Conservation (phyloP, 2,329 filamentous ascomycete genomes). For the Didymella lethalis region DNA sequence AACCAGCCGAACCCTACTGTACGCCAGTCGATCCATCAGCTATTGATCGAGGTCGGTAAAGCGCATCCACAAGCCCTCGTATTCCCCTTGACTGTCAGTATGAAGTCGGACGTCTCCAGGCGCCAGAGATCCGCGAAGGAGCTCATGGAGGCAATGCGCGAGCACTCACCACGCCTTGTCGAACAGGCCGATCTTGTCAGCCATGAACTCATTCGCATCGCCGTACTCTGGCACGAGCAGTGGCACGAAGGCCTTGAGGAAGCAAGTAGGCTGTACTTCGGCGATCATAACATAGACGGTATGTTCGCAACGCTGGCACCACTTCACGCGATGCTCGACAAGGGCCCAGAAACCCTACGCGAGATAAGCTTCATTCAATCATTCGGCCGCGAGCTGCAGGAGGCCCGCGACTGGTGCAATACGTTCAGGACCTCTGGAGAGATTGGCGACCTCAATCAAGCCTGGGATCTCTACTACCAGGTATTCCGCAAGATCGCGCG, state of each 20-base stretch:
- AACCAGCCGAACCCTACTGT: slow-evolving; percentile 93
- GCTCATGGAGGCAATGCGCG: slow-evolving; percentile 98
- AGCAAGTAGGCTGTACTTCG: slow-evolving; percentile 94
- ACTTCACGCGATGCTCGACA: slow-evolving; percentile 88
- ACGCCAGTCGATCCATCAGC: slow-evolving; percentile 86
- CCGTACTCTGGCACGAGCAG: slow-evolving; percentile 96
- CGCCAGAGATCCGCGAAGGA: slow-evolving; percentile 86
- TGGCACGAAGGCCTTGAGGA: slow-evolving; percentile 99
- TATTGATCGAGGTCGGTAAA: slow-evolving; percentile 90
- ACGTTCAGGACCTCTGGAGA: slow-evolving; percentile 90
- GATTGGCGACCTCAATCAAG: slow-evolving; percentile 93
- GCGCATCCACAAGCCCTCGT: slow-evolving; percentile 95
- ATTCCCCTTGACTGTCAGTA: slow-evolving; percentile 95
- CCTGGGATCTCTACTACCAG: slow-evolving; percentile 99
- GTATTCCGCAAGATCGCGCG: slow-evolving; percentile 95
- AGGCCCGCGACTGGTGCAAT: slow-evolving; percentile 94
- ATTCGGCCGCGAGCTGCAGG: slow-evolving; percentile 92
- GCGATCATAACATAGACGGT: slow-evolving; percentile 94
- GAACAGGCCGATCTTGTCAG: slow-evolving; percentile 96
- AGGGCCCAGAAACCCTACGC: slow-evolving; percentile 87
- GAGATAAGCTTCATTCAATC: slow-evolving; percentile 98
- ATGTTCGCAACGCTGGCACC: slow-evolving; percentile 94
- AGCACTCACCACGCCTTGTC: slow-evolving; percentile 90
- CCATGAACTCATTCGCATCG: slow-evolving; percentile 94
- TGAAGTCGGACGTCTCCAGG: slow-evolving; percentile 90